These are phyloP conservation scores for Aleurites moluccanus DNA, from an alignment of 441 rosid genomes.

Conservation along the genomic window DNA sequence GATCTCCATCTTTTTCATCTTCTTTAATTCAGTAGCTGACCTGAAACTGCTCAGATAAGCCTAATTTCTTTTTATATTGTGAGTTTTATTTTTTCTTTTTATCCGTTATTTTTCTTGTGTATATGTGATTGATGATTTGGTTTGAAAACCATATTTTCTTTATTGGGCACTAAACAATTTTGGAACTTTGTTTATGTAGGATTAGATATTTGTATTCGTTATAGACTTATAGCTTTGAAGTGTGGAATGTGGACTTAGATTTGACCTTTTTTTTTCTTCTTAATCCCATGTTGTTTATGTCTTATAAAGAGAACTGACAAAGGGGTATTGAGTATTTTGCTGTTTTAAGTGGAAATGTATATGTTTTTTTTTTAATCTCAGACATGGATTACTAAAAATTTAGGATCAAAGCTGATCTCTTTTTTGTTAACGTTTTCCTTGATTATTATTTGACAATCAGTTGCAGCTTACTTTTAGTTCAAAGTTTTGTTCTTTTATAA, in stretches of 20 bases:
- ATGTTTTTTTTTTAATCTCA: conserved; percentile 24
- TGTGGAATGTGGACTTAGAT: conserved; percentile 30
- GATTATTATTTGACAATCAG: neutral
- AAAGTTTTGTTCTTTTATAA: conserved; percentile 6
- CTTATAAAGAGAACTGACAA: neutral
- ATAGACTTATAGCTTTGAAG: conserved; percentile 14
- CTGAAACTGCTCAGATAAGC: conserved; percentile 17
- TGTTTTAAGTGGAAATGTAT: conserved; percentile 22
- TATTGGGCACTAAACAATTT: neutral
- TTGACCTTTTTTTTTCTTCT: conserved; percentile 28
- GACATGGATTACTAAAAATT: conserved; percentile 3
- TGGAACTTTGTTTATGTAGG: neutral
- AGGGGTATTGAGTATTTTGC: neutral
- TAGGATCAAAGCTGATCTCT: conserved; percentile 12
- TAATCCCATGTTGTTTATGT: conserved; percentile 13
- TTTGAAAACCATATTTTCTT: neutral
- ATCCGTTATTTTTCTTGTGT: neutral
- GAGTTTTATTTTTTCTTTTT: conserved; percentile 25
- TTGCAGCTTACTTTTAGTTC: conserved; percentile 10
- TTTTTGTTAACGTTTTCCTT: neutral
- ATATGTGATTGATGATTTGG: neutral
- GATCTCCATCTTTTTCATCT: conserved; percentile 48
- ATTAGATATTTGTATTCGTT: neutral
- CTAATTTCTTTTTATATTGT: conserved; percentile 27
- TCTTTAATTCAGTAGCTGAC: conserved; percentile 32